phyloP scores from a whole-genome alignment of 805 yeast species.

The Metschnikowia gelsemii region DNA sequence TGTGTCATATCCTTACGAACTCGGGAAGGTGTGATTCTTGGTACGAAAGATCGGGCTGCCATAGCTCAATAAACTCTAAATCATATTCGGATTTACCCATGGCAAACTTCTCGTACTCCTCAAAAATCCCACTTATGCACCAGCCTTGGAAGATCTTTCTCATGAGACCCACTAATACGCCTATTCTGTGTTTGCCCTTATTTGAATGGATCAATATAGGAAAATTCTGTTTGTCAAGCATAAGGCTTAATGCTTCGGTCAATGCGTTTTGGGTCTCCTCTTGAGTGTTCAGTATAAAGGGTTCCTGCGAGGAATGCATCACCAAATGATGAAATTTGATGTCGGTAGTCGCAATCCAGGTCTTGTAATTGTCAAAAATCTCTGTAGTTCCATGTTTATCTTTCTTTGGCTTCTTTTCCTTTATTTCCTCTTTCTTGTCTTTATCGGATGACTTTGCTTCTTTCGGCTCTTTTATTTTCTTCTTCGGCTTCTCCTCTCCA shows the following conservation, averaged over 20 bases:
- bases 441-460: constrained; percentile 6
- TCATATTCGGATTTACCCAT: constrained; percentile 93
- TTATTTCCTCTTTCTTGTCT: constrained; percentile 23
- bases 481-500: constrained; percentile 30
- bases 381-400: constrained; percentile 53
- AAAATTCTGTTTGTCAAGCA: constrained; percentile 65
- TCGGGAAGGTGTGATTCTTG: constrained; percentile 54
- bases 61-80: constrained; percentile 83
- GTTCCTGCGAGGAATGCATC: constrained; percentile 75
- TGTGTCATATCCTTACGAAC: constrained; percentile 49
- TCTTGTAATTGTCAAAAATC: constrained; percentile 55
- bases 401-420: constrained; percentile 27
- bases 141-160: constrained; percentile 86
- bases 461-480: constrained; percentile 14
- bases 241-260: constrained; percentile 52
- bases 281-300: constrained; percentile 54
- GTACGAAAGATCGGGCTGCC: constrained; percentile 59
- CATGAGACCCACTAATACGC: constrained; percentile 89
- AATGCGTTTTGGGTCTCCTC: constrained; percentile 47
- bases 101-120: constrained; percentile 90
- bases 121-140: constrained; percentile 90
- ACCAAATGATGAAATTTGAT: constrained; percentile 58
- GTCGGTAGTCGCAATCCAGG: constrained; percentile 58
- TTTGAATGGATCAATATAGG: constrained; percentile 91
- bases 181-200: constrained; percentile 96